These are phyloP conservation scores for Fraxinus angustifolia DNA, from an alignment of 305 asterid species.

Conservation along the genomic window DNA sequence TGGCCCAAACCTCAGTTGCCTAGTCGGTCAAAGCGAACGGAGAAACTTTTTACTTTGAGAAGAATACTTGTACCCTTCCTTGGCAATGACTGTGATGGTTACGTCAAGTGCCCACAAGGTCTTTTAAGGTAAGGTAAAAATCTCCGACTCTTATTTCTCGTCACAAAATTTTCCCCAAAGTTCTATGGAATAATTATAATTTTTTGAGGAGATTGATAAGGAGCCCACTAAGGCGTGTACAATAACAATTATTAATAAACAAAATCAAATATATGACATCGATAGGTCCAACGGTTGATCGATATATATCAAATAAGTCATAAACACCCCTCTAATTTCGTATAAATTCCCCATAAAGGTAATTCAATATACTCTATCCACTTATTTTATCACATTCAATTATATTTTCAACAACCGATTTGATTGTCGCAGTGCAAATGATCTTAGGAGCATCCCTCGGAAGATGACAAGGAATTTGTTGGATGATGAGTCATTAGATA, in stretches of 20 bases:
- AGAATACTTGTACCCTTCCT: no score
- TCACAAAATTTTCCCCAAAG: neutral
- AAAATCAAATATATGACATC: no score
- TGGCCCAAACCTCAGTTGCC: neutral
- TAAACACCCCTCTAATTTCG: neutral
- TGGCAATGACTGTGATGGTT: no score
- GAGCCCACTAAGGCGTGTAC: no score
- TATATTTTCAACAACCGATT: neutral
- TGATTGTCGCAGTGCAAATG: neutral
- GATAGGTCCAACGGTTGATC: no score
- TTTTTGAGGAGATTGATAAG: no score
- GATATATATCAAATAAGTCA: no score
- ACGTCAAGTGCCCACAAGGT: neutral
- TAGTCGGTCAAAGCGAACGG: neutral
- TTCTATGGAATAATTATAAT: no score
- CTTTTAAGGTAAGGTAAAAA: neutral
- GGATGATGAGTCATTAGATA: neutral
- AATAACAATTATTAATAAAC: no score
- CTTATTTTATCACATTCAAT: neutral
- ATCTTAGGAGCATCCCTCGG: neutral
- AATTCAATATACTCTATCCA: neutral
- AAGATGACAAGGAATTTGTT: neutral
- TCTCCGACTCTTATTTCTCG: neutral
- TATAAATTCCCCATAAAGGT: neutral
- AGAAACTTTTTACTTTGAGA: no score